Evolutionary conservation across 164 flowering plant species (phyloP).

Genomic region (Houttuynia cordata): DNA sequence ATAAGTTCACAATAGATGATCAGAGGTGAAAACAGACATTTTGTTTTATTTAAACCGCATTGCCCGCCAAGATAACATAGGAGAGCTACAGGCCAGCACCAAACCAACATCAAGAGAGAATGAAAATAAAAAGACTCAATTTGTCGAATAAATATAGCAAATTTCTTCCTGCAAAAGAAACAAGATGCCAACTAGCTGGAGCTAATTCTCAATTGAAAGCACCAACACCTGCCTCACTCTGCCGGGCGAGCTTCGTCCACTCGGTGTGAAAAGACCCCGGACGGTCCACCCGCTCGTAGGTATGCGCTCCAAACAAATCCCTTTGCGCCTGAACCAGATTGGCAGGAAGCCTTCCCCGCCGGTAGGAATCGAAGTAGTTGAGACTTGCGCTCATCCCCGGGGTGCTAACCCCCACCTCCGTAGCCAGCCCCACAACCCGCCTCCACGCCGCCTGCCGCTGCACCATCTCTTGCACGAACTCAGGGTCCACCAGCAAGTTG

Average conservation of each 20-base stretch:
- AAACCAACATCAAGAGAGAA: not conserved
- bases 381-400: constrained; percentile 38
- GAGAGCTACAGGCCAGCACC: no score
- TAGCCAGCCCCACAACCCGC: constrained; percentile 17
- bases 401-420: constrained; percentile 23
- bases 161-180: not conserved
- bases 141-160: not conserved
- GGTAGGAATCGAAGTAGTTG: constrained; percentile 30
- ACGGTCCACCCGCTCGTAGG: constrained; percentile 30
- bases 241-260: constrained; percentile 28
- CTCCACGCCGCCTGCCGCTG: constrained; percentile 21
- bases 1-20: no score
- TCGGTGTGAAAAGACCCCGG: constrained; percentile 24
- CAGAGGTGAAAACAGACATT: no score
- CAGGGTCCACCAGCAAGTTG: constrained; percentile 31
- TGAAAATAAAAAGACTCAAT: not conserved
- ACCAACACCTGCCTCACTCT: constrained; percentile 9
- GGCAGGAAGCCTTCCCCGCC: constrained; percentile 31
- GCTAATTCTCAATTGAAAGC: constrained; percentile 7
- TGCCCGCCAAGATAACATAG: no score
- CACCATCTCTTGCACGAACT: constrained; percentile 38
- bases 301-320: constrained; percentile 37
- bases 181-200: not conserved
- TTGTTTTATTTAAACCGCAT: no score
- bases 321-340: constrained; percentile 42